Conservation (phyloP, 495 filamentous ascomycete species). For the Xylaria bambusicola region DNA sequence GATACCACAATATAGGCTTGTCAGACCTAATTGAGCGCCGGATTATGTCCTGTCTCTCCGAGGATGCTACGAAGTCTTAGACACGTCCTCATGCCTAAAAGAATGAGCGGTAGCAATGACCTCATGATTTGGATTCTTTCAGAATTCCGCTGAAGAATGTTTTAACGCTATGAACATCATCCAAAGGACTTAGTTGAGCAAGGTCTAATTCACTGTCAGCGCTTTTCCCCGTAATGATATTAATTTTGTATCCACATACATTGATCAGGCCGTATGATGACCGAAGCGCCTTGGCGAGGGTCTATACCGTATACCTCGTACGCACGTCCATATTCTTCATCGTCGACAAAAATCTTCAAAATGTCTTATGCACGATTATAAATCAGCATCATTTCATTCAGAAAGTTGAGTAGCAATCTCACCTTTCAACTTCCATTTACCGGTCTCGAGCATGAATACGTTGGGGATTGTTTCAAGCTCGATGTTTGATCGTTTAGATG, state of each 20-base stretch:
- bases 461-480: slow-evolving; percentile 61
- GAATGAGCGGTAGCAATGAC: too few species aligned
- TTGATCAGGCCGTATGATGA: slow-evolving; percentile 69
- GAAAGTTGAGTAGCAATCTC: neutral
- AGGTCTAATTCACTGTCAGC: slow-evolving; percentile 32
- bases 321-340: slow-evolving; percentile 65
- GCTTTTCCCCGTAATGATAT: neutral
- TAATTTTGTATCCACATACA: slow-evolving; percentile 47
- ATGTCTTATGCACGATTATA: slow-evolving; percentile 43
- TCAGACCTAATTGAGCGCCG: neutral
- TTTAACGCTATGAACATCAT: slow-evolving; percentile 14
- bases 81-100: too few species aligned
- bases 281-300: slow-evolving; percentile 53
- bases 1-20: neutral
- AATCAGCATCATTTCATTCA: neutral
- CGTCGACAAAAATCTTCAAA: slow-evolving; percentile 67
- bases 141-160: slow-evolving; percentile 31
- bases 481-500: slow-evolving; percentile 53
- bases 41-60: too few species aligned
- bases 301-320: slow-evolving; percentile 64
- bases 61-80: too few species aligned
- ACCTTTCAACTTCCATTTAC: slow-evolving; percentile 63
- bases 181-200: slow-evolving; percentile 25
- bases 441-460: slow-evolving; percentile 60
- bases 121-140: too few species aligned